Percentiles rank a stretch among this genome's conserved stretches.
Conservation (phyloP, 2,329 filamentous ascomycete species). For the Sporothrix protearum region DNA sequence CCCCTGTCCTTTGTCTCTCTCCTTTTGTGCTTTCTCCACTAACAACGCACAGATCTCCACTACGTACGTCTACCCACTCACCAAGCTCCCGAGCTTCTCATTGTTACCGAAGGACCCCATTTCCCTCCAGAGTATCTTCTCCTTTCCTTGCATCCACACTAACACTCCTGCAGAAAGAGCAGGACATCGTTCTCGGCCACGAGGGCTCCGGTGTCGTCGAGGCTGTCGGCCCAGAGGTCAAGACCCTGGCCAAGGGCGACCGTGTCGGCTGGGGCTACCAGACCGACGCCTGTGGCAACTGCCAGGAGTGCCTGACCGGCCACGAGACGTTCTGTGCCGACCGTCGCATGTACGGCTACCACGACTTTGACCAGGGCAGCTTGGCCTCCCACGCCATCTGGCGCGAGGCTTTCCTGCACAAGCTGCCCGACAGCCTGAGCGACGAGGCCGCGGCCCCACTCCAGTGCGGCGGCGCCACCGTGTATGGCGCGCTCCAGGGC, state of each 20-base stretch:
- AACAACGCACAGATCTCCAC: conserved; percentile 3
- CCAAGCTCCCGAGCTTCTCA: not conserved
- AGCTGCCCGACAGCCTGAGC: not conserved
- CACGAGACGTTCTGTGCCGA: conserved; percentile 1
- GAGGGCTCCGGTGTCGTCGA: conserved; percentile 8
- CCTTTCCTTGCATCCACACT: not conserved
- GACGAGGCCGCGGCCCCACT: conserved; percentile 9
- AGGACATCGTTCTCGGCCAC: conserved; percentile 9
- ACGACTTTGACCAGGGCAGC: conserved; percentile 4
- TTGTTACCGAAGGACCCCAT: no score
- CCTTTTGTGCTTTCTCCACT: not conserved
- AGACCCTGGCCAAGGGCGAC: conserved; percentile 13
- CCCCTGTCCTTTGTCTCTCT: not conserved
- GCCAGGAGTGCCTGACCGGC: conserved; percentile 9
- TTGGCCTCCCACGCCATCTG: conserved; percentile 2
- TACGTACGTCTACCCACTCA: not conserved
- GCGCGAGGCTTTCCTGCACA: conserved; percentile 12
- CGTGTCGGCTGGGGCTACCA: conserved; percentile 16
- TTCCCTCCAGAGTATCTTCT: not conserved
- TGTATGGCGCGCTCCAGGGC: not conserved
- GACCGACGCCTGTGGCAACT: not conserved
- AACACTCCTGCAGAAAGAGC: not conserved
- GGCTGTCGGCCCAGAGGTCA: conserved; percentile 7
- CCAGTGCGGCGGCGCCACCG: conserved; percentile 14
- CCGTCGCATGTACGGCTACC: not conserved